Conservation (phyloP, 495 filamentous ascomycete genomes). For the Endocarpon pusillum region DNA sequence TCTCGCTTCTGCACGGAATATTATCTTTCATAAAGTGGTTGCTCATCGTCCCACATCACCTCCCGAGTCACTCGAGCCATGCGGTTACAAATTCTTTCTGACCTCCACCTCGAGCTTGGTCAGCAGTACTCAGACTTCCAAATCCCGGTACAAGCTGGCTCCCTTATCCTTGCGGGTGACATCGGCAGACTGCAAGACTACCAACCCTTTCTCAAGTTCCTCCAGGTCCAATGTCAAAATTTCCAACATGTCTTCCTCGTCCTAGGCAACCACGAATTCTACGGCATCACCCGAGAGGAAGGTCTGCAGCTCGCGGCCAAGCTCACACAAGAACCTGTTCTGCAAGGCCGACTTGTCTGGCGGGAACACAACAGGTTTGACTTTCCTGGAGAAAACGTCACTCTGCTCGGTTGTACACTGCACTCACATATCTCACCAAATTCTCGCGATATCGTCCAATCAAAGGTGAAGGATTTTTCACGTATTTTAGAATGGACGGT, state of each 20-base stretch:
- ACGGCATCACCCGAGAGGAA: constrained; percentile 19
- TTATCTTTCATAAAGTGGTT: too few species aligned
- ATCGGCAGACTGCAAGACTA: constrained; percentile 39
- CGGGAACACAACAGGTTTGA: constrained; percentile 28
- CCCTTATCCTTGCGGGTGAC: constrained; percentile 40
- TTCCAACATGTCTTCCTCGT: constrained; percentile 34
- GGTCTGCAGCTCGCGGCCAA: constrained; percentile 25
- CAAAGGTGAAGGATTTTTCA: constrained; percentile 31
- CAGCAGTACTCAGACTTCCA: constrained; percentile 31
- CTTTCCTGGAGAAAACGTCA: constrained; percentile 20
- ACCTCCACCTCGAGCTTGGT: constrained; percentile 39
- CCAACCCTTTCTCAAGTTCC: constrained; percentile 30
- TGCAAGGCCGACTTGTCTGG: constrained; percentile 27
- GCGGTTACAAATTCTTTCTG: constrained; percentile 40
- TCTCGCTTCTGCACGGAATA: too few species aligned
- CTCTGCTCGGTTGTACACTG: constrained; percentile 39
- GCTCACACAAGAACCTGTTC: constrained; percentile 25
- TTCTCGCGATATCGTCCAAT: constrained; percentile 18
- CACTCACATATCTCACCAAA: constrained; percentile 32
- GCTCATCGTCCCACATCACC: too few species aligned
- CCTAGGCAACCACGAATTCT: constrained; percentile 44
- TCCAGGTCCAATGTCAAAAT: constrained; percentile 24
- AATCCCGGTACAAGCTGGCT: constrained; percentile 27
- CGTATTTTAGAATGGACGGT: constrained; percentile 32
- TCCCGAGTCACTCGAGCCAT: too few species aligned